A percentile compares a stretch with the other conserved stretches of the same genome.
Evolutionary conservation across 441 rosid genomes (phyloP).

Genomic region (Pelargonium citronellum): DNA sequence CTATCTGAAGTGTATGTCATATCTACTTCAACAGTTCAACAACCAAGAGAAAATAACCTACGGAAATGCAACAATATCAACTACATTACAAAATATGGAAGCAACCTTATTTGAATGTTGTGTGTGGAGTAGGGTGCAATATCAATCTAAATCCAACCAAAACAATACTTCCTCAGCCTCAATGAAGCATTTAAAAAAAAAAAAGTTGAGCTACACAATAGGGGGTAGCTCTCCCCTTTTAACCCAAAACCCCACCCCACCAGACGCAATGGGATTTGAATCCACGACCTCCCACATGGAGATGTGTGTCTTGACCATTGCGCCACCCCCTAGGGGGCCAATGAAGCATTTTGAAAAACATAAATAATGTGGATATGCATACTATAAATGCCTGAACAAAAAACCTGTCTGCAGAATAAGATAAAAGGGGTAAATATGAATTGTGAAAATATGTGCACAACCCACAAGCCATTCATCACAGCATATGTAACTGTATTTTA

Average conservation of each 20-base stretch:
- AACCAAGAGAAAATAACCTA: background rate
- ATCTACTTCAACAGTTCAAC: background rate
- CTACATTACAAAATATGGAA: background rate
- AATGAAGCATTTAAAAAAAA: background rate
- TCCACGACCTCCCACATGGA: too few relatives aligned
- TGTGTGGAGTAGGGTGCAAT: background rate
- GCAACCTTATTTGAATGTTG: background rate
- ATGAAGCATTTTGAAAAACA: too few relatives aligned
- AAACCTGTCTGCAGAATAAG: background rate
- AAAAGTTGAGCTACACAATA: too few relatives aligned
- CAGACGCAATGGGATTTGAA: too few relatives aligned
- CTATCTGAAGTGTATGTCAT: background rate
- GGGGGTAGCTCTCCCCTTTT: too few relatives aligned
- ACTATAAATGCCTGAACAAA: background rate
- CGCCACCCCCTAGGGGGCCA: too few relatives aligned
- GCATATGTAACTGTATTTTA: background rate
- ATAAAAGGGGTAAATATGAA: background rate
- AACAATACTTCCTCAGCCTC: background rate
- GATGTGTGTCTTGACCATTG: too few relatives aligned
- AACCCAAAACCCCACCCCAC: too few relatives aligned
- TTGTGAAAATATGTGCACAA: background rate
- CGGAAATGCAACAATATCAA: background rate
- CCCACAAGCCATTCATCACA: background rate
- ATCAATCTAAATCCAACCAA: background rate
- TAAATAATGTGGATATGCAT: background rate